Base-by-base conservation (phyloP, 768 basidiomycete genomes). In the Gloeopeniophorella convolvens region DNA sequence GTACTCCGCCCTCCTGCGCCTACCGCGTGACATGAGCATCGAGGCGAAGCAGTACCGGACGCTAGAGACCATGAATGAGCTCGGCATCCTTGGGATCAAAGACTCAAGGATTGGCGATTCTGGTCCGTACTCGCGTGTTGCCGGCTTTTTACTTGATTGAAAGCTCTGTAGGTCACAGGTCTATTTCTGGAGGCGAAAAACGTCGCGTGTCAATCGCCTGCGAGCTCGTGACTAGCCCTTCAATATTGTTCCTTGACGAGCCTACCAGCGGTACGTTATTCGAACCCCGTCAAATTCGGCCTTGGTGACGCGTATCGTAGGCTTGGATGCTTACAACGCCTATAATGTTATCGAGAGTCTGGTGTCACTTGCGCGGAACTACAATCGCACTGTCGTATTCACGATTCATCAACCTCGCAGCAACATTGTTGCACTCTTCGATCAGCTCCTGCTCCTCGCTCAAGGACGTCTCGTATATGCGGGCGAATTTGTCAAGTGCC, bases 401-500 rank as follows among this genome's bases (percentile, higher is more conserved):
- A 98, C 95, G 0, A 98, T 99, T 49, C 96, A 99, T 61, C 96
- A 98, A 65, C 96, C 95, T 12, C 83, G 95, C 43, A 93, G 90
- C 65, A 97, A 97, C 67, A 98, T 99, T 59, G 94, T 98, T 12
- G 83, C 91, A 0, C 71, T 99, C 11, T 98, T 99, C 58, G 95
- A 99, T 63, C 85, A 94, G 54, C 75, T 99, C 26, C 66, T 98
- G 3, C 72, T 98, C 3, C 75, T 99, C 15, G 89, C 89, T 0
- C 75, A 79, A 43, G 96, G 96, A 2, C 86, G 82, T 60, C 67
- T 85, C 7, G 83, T 94, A 5, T 96, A 93, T 67, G 85, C 87
- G 3, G 92, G 93, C 11, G 83, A 83, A 55, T 79, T 83, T 27
- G 64, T 69, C 0, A 79, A 77, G 51, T 91, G 89, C 62, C 85